Conservation (phyloP, 1,139 yeast genomes). For the Debaryomyces udenii region DNA sequence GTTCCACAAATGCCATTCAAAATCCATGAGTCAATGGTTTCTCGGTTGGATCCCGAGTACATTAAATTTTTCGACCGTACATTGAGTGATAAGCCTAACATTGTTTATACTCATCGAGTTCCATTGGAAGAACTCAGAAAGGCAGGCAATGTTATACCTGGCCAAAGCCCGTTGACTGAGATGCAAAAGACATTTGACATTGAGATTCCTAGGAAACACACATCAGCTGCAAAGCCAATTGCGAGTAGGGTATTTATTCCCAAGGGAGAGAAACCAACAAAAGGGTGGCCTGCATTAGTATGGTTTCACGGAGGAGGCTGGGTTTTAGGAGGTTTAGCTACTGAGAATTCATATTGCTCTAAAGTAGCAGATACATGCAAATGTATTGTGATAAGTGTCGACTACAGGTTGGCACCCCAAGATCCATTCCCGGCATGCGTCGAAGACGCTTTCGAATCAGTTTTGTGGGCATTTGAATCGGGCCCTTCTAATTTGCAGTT, state of each 20-base stretch:
- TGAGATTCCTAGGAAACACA: conserved; percentile 37
- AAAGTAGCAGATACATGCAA: conserved; percentile 39
- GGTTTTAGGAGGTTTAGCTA: conserved; percentile 48
- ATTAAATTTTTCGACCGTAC: conserved; percentile 35
- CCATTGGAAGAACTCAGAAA: conserved; percentile 39
- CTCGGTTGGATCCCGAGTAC: conserved; percentile 33
- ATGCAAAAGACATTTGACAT: conserved; percentile 35
- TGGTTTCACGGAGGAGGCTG: conserved; percentile 58
- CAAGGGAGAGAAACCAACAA: conserved; percentile 34
- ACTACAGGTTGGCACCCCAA: conserved; percentile 54
- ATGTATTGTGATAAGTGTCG: conserved; percentile 43
- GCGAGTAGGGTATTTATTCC: conserved; percentile 48
- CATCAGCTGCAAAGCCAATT: conserved; percentile 27
- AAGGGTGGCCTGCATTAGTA: conserved; percentile 48
- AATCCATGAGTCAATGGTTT: conserved; percentile 26
- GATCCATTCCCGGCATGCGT: conserved; percentile 53
- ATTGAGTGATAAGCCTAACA: conserved; percentile 32
- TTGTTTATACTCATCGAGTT: conserved; percentile 44
- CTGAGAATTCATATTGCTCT: conserved; percentile 51
- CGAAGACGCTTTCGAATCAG: conserved; percentile 46
- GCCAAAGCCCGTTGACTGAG: conserved; percentile 36
- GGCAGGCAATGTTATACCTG: conserved; percentile 53
- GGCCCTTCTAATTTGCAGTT: conserved; percentile 28
- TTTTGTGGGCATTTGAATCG: conserved; percentile 24
- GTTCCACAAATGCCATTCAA: conserved; percentile 27